Conservation (phyloP, 1,284 basidiomycete species). For the Puccinia triticina region DNA sequence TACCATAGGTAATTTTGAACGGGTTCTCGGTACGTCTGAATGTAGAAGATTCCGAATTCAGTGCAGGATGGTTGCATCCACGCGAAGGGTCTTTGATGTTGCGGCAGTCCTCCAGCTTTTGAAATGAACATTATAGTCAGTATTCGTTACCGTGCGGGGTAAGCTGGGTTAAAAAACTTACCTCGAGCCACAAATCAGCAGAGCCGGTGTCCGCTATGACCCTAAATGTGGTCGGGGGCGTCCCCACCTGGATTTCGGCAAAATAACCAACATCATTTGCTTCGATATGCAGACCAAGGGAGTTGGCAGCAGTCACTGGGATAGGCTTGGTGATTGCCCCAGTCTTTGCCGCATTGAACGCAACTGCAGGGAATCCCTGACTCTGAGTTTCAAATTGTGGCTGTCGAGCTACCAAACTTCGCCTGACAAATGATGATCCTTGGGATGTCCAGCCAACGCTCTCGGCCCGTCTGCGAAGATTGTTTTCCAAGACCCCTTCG, state of each 20-base stretch:
- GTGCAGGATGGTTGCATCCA: conserved; percentile 69
- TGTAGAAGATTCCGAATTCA: conserved; percentile 70
- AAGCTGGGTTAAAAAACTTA: not conserved
- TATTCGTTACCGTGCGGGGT: not conserved
- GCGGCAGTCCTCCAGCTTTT: conserved; percentile 65
- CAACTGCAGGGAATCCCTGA: conserved; percentile 21
- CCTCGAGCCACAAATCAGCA: conserved; percentile 78
- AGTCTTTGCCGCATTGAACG: conserved; percentile 51
- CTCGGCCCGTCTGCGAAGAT: conserved; percentile 10
- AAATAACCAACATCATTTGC: conserved; percentile 69
- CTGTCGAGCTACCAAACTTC: conserved; percentile 21
- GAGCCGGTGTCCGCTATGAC: conserved; percentile 84
- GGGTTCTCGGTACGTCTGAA: conserved; percentile 65
- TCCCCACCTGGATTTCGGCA: conserved; percentile 75
- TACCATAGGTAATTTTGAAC: conserved; percentile 35
- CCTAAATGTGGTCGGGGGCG: conserved; percentile 71
- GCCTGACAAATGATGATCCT: not conserved
- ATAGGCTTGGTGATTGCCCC: conserved; percentile 66
- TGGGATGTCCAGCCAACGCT: conserved; percentile 4
- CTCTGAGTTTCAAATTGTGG: not conserved
- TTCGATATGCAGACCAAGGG: conserved; percentile 75
- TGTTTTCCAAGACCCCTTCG: conserved; percentile 23
- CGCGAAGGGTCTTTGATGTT: conserved; percentile 54
- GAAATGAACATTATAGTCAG: conserved; percentile 54
- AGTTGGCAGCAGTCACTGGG: conserved; percentile 66